Evolutionary conservation across 768 basidiomycete species (phyloP), one percentile per base, ranked within the genome.

Genomic region (Coprinopsis sp.): DNA sequence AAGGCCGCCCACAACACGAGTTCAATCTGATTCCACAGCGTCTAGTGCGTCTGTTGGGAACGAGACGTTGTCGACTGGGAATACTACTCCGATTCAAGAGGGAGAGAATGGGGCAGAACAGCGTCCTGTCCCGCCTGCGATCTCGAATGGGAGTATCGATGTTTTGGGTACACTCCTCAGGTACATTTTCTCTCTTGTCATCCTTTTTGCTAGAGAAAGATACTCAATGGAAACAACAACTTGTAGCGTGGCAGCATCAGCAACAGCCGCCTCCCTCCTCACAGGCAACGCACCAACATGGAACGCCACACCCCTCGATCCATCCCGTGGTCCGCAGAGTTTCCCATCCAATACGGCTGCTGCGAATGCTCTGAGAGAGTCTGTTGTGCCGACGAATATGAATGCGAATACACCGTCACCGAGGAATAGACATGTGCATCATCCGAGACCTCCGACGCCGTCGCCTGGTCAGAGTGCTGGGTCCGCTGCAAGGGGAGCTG

Each of bases 241-340:
- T 8, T 59, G 39, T 51, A 87, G 90, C 55, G 90, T 91, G 25
- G 90, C 90, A 3, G 88, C 90, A n/a, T 87, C 90, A 8, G 90
- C 90, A n/a, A 91, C 89, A 1, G 89, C 90, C 1, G 87, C 87
- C 6, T 91, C 90, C 3, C 73, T 89, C 23, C 72, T 88, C n/a
- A 82, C 83, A 1, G 86, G 86, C 28, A 77, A 81, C 19, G 78
- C 81, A n/a, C n/a, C 3, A 78, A 83, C 30, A 39, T 74, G 80
- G 10, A 76, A 87, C 34, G 73, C 84, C 46, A 73, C 77, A 29
- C 73, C 82, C 19, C 72, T 77, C 34, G 70, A 82, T 43, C 67
- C 75, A 24, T 64, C 74, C 41, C 61, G 71, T 14, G 50, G 61
- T 18, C 13, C 49, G 14, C 18, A 31, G 3, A 36, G 13, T 14